These are phyloP conservation scores for Penicillium sp. DNA, from an alignment of 2,329 filamentous ascomycete species.

Conservation along the genomic window DNA sequence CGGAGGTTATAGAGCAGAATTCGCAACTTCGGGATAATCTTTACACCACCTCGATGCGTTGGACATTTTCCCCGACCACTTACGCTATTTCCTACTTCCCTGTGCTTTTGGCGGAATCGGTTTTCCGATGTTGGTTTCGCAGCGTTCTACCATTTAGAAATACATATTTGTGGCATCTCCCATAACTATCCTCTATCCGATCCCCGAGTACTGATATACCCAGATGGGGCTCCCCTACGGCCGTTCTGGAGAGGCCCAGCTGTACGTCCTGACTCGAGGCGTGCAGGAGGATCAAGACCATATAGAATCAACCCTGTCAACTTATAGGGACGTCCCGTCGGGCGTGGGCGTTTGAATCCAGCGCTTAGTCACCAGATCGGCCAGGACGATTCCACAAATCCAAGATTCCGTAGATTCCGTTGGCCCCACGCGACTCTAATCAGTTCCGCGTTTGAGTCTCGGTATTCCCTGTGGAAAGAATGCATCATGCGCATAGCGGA, in stretches of 20 bases:
- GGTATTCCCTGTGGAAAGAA: too few relatives aligned
- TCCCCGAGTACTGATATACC: conserved; percentile 41
- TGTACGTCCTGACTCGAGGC: conserved; percentile 32
- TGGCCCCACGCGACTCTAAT: background rate
- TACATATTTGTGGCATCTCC: conserved; percentile 39
- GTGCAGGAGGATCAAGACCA: conserved; percentile 36
- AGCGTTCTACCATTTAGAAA: background rate
- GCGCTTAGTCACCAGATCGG: background rate
- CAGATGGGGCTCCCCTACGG: conserved; percentile 44
- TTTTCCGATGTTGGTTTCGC: background rate
- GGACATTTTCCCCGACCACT: background rate
- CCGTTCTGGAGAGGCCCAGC: conserved; percentile 45
- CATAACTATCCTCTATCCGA: conserved; percentile 38
- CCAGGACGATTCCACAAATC: too few relatives aligned
- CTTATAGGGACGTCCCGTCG: too few relatives aligned
- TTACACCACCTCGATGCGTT: background rate
- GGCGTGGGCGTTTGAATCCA: conserved; percentile 46
- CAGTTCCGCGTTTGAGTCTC: too few relatives aligned
- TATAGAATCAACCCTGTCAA: conserved; percentile 45
- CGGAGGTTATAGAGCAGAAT: conserved; percentile 5
- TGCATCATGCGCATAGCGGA: too few relatives aligned
- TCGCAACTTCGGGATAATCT: background rate
- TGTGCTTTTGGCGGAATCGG: background rate
- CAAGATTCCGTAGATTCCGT: background rate
- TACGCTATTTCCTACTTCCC: background rate